A percentile compares a stretch with the other conserved stretches of the same genome.
These are phyloP conservation scores for Cymbidium sinense DNA, from an alignment of 106 monocot genomes.

Conservation along the genomic window DNA sequence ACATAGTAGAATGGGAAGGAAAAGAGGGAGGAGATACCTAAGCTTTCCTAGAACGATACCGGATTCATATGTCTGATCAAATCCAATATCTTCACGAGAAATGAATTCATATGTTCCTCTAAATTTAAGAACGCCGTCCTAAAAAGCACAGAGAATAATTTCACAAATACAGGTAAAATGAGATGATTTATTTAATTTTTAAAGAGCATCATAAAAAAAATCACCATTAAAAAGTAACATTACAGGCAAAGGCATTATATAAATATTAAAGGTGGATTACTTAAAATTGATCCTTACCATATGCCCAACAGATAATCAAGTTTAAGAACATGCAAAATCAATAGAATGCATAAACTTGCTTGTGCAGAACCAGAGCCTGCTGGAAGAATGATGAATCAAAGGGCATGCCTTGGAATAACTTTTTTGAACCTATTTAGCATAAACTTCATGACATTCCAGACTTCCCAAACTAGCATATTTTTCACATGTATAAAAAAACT, in stretches of 20 bases:
- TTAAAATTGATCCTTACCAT: not conserved
- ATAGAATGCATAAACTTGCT: not conserved
- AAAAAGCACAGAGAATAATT: not conserved
- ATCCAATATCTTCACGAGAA: slow-evolving; percentile 25
- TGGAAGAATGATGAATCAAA: no score
- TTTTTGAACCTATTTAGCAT: not conserved
- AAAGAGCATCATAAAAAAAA: not conserved
- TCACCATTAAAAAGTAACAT: not conserved
- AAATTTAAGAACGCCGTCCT: slow-evolving; percentile 27
- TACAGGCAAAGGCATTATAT: not conserved
- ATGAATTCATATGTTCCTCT: slow-evolving; percentile 26
- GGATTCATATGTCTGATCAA: slow-evolving; percentile 2
- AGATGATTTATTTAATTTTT: not conserved
- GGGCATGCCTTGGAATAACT: no score
- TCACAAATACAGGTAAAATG: not conserved
- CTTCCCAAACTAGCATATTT: not conserved
- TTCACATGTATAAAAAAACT: no score
- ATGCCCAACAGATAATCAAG: not conserved
- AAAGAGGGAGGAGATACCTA: slow-evolving; percentile 8
- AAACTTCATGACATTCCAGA: not conserved
- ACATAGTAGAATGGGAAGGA: not conserved
- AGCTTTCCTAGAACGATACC: slow-evolving; percentile 20
- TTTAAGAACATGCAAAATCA: not conserved
- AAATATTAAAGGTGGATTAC: not conserved
- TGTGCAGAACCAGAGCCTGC: no score